phyloP scores from a whole-genome alignment of 805 yeast genomes.

The Metschnikowia similis region DNA sequence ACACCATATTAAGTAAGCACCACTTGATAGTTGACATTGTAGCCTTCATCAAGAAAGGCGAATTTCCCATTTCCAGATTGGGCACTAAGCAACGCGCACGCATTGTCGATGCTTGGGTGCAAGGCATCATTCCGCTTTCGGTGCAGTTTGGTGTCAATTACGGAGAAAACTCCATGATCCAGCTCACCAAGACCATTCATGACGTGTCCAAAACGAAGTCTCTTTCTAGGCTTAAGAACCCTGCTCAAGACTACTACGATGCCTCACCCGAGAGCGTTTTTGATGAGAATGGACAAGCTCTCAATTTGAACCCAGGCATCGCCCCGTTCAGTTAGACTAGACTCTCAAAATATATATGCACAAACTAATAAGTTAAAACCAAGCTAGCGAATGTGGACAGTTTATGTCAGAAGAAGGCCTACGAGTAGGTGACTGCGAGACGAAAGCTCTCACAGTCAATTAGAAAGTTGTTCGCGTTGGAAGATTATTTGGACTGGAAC shows the following conservation, averaged over 20 bases:
- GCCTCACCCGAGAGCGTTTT: conserved; percentile 26
- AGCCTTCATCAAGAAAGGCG: conserved; percentile 64
- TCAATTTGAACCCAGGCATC: conserved; percentile 25
- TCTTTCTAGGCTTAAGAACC: conserved; percentile 37
- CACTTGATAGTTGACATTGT: conserved; percentile 81
- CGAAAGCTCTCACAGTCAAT: no score
- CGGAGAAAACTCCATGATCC: conserved; percentile 63
- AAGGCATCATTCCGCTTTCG: conserved; percentile 39
- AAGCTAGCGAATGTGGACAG: no score
- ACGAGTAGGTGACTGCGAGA: no score
- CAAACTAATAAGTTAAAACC: background rate
- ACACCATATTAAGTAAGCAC: conserved; percentile 72
- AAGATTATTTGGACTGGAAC: no score
- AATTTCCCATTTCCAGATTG: conserved; percentile 65
- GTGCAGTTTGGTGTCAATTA: conserved; percentile 50
- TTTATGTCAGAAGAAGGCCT: no score
- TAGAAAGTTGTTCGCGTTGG: no score
- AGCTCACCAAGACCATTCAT: conserved; percentile 54
- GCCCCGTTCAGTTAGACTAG: conserved; percentile 1
- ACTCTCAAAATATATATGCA: background rate
- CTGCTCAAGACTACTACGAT: conserved; percentile 40
- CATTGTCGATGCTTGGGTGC: conserved; percentile 53
- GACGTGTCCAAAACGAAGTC: conserved; percentile 37
- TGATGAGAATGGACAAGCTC: conserved; percentile 28
- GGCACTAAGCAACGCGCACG: conserved; percentile 74